phyloP scores from a whole-genome alignment of 805 yeast genomes.

The Yamadazyma takamatsuzukensis region DNA sequence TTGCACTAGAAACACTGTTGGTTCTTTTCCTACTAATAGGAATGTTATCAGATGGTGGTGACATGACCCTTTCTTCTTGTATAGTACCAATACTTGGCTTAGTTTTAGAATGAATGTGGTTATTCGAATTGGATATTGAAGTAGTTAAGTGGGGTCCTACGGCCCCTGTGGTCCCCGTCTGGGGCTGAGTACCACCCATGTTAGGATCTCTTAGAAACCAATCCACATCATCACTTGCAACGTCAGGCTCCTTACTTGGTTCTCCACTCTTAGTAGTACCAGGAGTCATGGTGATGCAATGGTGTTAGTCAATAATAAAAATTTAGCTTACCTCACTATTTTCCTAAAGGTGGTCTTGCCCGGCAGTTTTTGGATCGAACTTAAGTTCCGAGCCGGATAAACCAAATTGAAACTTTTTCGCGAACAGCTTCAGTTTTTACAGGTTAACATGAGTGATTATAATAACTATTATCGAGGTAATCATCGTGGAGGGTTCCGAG shows the following conservation, averaged over 20 bases:
- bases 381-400: no score
- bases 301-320: no score
- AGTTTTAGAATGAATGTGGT: slow-evolving; percentile 25
- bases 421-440: no score
- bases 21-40: slow-evolving; percentile 8
- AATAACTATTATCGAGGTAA: no score
- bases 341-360: no score
- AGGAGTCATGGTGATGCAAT: no score
- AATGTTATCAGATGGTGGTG: slow-evolving; percentile 3
- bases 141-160: slow-evolving; percentile 19
- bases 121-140: slow-evolving; percentile 30
- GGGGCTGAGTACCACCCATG: slow-evolving; percentile 5
- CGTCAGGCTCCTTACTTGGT: no score
- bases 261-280: no score
- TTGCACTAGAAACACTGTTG: slow-evolving; percentile 6
- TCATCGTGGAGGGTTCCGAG: slow-evolving; percentile 8
- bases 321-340: no score
- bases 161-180: background rate
- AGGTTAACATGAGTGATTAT: no score
- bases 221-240: slow-evolving; percentile 46
- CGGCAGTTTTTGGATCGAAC: no score
- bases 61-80: slow-evolving; percentile 17
- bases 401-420: no score
- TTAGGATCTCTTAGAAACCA: slow-evolving; percentile 47
- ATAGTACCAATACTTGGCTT: slow-evolving; percentile 25